Percentiles rank a stretch among this genome's conserved stretches.
These are phyloP conservation scores for Eutrema salsugineum DNA, from an alignment of 441 rosid species.

Conservation along the genomic window DNA sequence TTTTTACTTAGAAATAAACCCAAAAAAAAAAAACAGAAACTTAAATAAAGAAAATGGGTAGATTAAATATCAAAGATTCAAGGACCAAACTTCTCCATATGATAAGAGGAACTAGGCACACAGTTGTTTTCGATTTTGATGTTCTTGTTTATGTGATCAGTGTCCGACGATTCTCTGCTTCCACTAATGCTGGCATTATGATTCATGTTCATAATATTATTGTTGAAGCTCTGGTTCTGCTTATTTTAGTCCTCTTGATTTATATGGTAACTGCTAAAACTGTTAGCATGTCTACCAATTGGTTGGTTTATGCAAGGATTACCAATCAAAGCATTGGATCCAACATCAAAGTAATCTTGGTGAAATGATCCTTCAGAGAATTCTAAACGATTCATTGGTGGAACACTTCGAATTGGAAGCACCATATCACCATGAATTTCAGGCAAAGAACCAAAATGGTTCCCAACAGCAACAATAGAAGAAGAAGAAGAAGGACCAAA, in stretches of 20 bases:
- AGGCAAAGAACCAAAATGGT: too few species aligned
- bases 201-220: not conserved
- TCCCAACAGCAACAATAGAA: too few species aligned
- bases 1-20: too few species aligned
- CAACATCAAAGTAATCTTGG: too few species aligned
- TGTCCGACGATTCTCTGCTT: not conserved
- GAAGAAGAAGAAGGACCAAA: not conserved
- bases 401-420: not conserved
- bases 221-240: not conserved
- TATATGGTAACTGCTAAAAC: not conserved
- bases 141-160: not conserved
- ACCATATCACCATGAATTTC: not conserved
- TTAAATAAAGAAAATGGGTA: too few species aligned
- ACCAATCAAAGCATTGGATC: slow-evolving; percentile 5
- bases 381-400: not conserved
- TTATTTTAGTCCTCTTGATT: slow-evolving; percentile 1
- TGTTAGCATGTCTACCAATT: not conserved
- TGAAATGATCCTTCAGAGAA: not conserved
- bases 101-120: not conserved
- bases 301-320: slow-evolving; percentile 7
- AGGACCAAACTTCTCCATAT: not conserved
- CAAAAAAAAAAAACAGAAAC: too few species aligned
- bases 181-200: not conserved
- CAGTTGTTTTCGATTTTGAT: not conserved
- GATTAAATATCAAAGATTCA: too few species aligned